Base-by-base conservation (phyloP, 768 basidiomycete genomes). In the Hericium erinaceus region DNA sequence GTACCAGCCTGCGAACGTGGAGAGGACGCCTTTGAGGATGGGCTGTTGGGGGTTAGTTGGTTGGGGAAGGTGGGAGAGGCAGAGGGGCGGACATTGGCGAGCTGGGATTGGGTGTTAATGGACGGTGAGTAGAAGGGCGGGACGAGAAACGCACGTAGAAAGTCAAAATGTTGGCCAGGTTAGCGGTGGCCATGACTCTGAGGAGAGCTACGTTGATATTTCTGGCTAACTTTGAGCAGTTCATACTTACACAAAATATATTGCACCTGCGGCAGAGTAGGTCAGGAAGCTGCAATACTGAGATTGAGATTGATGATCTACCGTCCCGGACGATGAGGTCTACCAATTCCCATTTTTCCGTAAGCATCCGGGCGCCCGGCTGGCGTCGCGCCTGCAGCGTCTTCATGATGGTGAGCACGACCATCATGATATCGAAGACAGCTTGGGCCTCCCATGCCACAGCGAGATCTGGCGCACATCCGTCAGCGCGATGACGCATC, bases 151-250 rank as follows among this genome's bases (percentile, higher is more conserved):
- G 57, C 60, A 71, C 73, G 57, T 75, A 73, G 63, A 69, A 72
- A 39, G 74, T 72, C 39, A 76, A 44, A 40, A 75, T 75, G 62
- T 82, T 82, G n/a, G 76, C 67, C 13, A 80, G 61, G 61, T 79
- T 80, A 13, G 75, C 76, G 4, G 77, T 56, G 1, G 73, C 79
- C 79, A 83, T 82, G 44, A 78, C 72, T 7, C 82, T 82, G 54
- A 11, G 26, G 33, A 33, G 7, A 33, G 8, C 8, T 33, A 26
- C 37, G 39, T 18, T 39, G 52, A 24, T 55, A 5, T 20, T 52
- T 54, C 37, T 52, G 50, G 64, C 28, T 37, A 41, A 50, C 41
- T 56, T 39, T 6, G 44, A 37, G 2, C 6, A 41, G n/a, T 48
- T 54, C 18, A 38, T 4, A 60, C 79, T 69, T 59, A 82, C 81